Percentiles rank a stretch among this genome's conserved stretches.
phyloP scores from a whole-genome alignment of 2,329 filamentous ascomycete species.

The Colletotrichum sp. region DNA sequence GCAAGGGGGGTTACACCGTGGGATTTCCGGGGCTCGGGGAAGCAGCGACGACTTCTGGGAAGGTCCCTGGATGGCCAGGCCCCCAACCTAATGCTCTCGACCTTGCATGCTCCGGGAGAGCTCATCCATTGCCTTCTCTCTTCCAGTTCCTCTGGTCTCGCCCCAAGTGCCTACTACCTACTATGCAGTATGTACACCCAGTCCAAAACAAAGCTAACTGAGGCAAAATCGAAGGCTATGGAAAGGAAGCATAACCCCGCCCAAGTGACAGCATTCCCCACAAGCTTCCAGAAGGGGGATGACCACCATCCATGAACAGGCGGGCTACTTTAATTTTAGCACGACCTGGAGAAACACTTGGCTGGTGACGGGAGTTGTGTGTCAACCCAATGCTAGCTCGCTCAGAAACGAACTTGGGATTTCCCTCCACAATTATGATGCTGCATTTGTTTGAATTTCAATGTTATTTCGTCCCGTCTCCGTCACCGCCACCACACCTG shows the following conservation, averaged over 20 bases:
- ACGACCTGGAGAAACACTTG: not conserved
- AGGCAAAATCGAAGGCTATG: not conserved
- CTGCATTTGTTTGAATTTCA: not conserved
- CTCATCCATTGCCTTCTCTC: not conserved
- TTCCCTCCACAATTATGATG: not conserved
- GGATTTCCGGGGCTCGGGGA: slow-evolving; percentile 1
- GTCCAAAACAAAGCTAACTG: not conserved
- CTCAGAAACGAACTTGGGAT: not conserved
- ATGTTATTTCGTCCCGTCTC: not conserved
- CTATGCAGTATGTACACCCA: not conserved
- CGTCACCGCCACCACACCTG: not conserved
- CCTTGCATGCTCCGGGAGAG: not conserved
- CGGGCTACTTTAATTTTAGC: not conserved
- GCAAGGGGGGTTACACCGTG: not conserved
- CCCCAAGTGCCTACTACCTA: not conserved
- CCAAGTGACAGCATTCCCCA: not conserved
- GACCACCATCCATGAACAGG: not conserved
- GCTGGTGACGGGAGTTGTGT: not conserved
- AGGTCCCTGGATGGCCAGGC: slow-evolving; percentile 1
- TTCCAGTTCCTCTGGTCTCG: not conserved
- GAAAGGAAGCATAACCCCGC: not conserved
- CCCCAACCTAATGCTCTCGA: not conserved
- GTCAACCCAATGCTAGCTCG: not conserved
- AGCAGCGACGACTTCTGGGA: not conserved
- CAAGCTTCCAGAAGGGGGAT: not conserved